Percentiles rank a stretch among this genome's conserved stretches.
Conservation (phyloP, 176 grass and related monocot species). For the Oryza officinalis region DNA sequence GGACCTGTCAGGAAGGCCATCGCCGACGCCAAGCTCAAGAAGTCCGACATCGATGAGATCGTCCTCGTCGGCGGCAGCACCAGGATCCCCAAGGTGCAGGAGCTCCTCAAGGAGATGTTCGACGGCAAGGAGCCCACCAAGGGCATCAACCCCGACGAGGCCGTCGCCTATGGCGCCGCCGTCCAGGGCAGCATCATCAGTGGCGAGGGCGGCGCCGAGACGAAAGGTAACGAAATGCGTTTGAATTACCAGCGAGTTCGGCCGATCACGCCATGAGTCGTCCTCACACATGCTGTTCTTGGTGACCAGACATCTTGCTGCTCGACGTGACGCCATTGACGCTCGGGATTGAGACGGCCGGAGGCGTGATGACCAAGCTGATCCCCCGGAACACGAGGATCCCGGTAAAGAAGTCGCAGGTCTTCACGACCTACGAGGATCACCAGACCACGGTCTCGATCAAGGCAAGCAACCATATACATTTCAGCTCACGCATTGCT, state of each 20-base stretch:
- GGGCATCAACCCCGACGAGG: slow-evolving; percentile 86
- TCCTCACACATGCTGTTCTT: no score
- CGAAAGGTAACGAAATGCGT: neutral
- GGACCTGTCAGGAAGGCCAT: slow-evolving; percentile 17
- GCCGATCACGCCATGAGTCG: no score
- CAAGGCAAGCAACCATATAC: neutral
- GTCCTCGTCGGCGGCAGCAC: slow-evolving; percentile 91
- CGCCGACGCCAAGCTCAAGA: neutral
- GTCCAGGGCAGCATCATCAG: slow-evolving; percentile 49
- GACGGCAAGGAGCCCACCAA: slow-evolving; percentile 77
- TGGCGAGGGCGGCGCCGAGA: neutral
- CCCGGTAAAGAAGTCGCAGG: neutral
- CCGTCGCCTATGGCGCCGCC: slow-evolving; percentile 83
- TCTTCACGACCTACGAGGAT: neutral
- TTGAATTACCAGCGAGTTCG: no score
- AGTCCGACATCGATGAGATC: slow-evolving; percentile 29
- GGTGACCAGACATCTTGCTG: neutral
- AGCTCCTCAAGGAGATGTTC: slow-evolving; percentile 96
- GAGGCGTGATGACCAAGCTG: neutral
- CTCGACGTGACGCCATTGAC: neutral
- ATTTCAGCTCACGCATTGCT: neutral
- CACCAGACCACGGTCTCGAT: neutral
- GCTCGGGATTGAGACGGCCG: neutral
- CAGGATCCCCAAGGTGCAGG: slow-evolving; percentile 89
- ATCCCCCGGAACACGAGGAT: neutral